Evolutionary conservation across 192 early-diverging fungal genomes (phyloP).

Genomic region (Backusella tarrabulga): DNA sequence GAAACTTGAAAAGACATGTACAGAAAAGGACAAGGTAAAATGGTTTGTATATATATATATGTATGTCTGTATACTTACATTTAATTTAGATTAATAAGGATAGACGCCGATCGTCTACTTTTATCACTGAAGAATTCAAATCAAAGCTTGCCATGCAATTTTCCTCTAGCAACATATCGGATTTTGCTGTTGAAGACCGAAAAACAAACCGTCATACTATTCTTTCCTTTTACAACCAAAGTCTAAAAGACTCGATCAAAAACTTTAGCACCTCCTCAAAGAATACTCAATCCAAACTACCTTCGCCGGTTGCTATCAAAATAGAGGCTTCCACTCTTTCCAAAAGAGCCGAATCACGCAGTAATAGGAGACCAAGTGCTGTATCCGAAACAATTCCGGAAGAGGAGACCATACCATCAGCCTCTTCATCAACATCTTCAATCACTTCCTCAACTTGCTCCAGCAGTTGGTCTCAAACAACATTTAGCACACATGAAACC

Average conservation of each 20-base stretch:
- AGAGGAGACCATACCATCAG: background rate
- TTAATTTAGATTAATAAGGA: background rate
- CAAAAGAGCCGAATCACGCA: background rate
- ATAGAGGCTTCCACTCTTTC: background rate
- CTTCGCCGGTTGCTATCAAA: background rate
- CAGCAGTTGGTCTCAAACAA: background rate
- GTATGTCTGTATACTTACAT: background rate
- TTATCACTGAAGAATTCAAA: constrained; percentile 32
- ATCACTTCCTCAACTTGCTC: background rate
- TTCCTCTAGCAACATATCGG: constrained; percentile 25
- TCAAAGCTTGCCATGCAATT: constrained; percentile 29
- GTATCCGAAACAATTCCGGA: background rate
- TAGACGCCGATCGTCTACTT: background rate
- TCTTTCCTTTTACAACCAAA: background rate
- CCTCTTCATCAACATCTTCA: background rate
- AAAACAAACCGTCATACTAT: background rate
- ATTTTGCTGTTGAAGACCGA: constrained; percentile 20
- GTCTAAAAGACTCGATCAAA: background rate
- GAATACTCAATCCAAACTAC: background rate
- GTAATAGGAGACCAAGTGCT: background rate
- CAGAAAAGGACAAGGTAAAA: background rate
- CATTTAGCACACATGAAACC: background rate
- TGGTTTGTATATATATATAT: background rate
- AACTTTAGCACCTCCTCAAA: background rate
- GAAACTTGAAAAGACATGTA: constrained; percentile 13